Conservation (phyloP, 352 stramenopile genomes). For the Pseudoperonospora humuli region DNA sequence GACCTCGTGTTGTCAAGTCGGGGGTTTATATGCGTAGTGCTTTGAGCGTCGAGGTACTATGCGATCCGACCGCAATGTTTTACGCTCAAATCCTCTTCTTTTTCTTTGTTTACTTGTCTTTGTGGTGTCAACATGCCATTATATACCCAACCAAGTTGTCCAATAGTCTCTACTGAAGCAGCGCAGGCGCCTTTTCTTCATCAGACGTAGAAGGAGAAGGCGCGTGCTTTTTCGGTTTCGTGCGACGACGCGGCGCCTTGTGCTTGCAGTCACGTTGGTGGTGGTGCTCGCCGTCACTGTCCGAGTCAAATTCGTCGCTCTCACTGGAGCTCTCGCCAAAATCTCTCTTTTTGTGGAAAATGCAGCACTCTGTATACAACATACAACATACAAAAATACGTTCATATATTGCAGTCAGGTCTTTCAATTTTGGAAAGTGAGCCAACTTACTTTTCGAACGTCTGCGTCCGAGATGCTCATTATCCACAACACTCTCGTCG, state of each 20-base stretch:
- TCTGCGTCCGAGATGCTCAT: constrained; percentile 88
- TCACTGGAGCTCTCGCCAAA: constrained; percentile 90
- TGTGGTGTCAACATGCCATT: constrained; percentile 1
- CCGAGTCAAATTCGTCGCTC: constrained; percentile 66
- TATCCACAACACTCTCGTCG: constrained; percentile 86
- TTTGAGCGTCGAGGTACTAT: constrained; percentile 2
- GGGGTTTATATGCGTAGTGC: constrained; percentile 4
- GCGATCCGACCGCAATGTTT: constrained; percentile 5
- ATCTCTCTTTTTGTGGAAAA: constrained; percentile 89
- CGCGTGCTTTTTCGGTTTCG: constrained; percentile 23
- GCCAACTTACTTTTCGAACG: constrained; percentile 82
- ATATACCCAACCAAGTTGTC: too few species aligned
- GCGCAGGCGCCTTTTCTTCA: constrained; percentile 24
- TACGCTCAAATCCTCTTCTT: constrained; percentile 15
- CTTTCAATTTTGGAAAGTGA: not conserved
- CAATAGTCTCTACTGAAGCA: constrained; percentile 21
- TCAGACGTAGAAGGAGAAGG: constrained; percentile 30
- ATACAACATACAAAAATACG: too few species aligned
- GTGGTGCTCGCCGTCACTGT: constrained; percentile 9
- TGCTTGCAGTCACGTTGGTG: constrained; percentile 28
- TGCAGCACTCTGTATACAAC: constrained; percentile 76
- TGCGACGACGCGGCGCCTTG: constrained; percentile 15
- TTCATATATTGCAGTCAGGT: too few species aligned
- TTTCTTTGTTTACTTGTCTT: constrained; percentile 4
- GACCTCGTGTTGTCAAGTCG: too few species aligned